Conservation (phyloP, 441 rosid species). For the Pelargonium australe region DNA sequence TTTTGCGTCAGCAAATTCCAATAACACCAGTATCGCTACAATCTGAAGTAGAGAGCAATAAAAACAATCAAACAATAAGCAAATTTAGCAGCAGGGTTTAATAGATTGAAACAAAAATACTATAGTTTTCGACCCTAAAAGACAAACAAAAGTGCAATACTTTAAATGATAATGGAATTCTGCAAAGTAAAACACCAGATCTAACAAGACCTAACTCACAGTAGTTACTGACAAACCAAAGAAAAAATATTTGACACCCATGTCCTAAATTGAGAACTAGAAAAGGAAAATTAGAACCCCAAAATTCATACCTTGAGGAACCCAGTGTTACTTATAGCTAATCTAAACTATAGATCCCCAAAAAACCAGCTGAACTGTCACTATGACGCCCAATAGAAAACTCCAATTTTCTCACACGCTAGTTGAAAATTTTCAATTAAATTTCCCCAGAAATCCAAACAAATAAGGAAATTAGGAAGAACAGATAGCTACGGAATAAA, state of each 20-base stretch:
- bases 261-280: constrained; percentile 20
- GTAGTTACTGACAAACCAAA: constrained; percentile 17
- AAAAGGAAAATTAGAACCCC: neutral
- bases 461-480: neutral
- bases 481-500: neutral
- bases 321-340: neutral
- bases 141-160: neutral
- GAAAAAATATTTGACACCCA: constrained; percentile 13
- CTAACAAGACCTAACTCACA: constrained; percentile 17
- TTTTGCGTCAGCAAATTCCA: constrained; percentile 38
- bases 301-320: constrained; percentile 11
- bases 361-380: constrained; percentile 11
- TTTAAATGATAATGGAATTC: neutral
- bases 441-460: neutral
- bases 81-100: neutral
- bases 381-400: neutral
- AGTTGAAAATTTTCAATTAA: neutral
- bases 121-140: neutral
- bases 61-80: neutral
- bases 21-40: constrained; percentile 46
- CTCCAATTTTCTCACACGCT: neutral
- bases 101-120: neutral
- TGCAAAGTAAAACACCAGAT: constrained; percentile 17
- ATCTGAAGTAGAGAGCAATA: constrained; percentile 39
- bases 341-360: neutral